These are phyloP conservation scores for Extremus antarcticus DNA, from an alignment of 495 filamentous ascomycete species.

Conservation along the genomic window DNA sequence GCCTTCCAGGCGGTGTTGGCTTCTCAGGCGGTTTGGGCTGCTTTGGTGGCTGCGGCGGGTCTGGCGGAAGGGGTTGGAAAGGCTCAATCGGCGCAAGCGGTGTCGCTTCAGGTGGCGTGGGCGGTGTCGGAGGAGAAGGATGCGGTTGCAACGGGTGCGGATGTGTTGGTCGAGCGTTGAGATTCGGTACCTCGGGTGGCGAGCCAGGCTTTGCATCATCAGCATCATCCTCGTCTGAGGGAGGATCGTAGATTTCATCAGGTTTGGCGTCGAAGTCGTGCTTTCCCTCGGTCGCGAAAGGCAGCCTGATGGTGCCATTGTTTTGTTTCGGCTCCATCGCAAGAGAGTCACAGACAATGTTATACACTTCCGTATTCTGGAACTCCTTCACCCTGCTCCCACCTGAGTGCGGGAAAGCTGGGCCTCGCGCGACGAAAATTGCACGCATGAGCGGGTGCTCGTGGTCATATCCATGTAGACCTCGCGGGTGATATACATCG, in stretches of 20 bases:
- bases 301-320: constrained; percentile 80
- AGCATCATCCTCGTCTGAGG: neutral
- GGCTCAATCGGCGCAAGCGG: constrained; percentile 2
- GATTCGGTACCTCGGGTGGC: neutral
- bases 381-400: constrained; percentile 35
- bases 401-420: constrained; percentile 64
- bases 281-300: constrained; percentile 56
- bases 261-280: constrained; percentile 31
- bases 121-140: neutral
- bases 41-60: no score
- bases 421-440: constrained; percentile 79
- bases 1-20: constrained; percentile 1
- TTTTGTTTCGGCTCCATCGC: constrained; percentile 57
- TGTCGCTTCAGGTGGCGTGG: neutral
- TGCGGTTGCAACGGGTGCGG: no score
- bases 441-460: constrained; percentile 85
- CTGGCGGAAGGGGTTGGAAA: neutral
- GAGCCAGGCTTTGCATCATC: neutral
- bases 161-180: neutral
- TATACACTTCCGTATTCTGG: constrained; percentile 93
- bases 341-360: constrained; percentile 79
- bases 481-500: constrained; percentile 59
- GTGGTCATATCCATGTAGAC: constrained; percentile 85
- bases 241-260: neutral
- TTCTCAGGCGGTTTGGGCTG: no score